Base-by-base conservation (phyloP, 805 yeast genomes). In the Tetrapisispora arboricola region DNA sequence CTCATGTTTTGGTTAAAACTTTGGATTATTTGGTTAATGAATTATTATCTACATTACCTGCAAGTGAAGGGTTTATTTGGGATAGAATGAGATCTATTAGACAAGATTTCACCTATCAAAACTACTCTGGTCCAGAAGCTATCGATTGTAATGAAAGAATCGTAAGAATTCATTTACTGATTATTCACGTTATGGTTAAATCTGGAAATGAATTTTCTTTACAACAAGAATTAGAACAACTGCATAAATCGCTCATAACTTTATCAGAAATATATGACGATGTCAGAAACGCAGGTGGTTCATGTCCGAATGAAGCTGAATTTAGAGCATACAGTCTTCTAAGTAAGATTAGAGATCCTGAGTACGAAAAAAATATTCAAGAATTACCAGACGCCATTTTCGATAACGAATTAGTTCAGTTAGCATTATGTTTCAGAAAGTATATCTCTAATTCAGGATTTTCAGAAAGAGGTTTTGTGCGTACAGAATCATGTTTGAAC, bases 21-120 rank as follows among this genome's bases (percentile, higher is more conserved):
- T 63, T 92, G 44, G 70, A 82, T 44, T 85, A 84, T 57, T 69
- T 92, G 27, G 73, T 85, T 7, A 76, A 76, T 16, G 71, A 75
- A 31, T 60, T 82, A 1, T 59, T 90, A 12, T 73, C 74, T 0
- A 68, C 75, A 29, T 64, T 90, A 19, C 96, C 97, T 0, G 84
- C 80, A 10, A 71, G 88, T 1, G 97, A 92, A 52, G 75, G 95
- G 0, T 90, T 92, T 50, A 63, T 92, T 8, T 94, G 99, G 98
- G 97, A 92, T 61, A 73, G 99, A 61, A 92, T 96, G 17, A 73
- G 99, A 49, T 86, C 96, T 0, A 88, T 92, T 33, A 73, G 99
- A 55, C 97, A 92, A 60, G 99, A 92, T 60, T 92, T 92, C 61
- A 88, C 96, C 0, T 88, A 84, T 55, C 98, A 92, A 57, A 90